Base-by-base conservation (phyloP, 805 yeast genomes). In the Yarrowia osloensis region DNA sequence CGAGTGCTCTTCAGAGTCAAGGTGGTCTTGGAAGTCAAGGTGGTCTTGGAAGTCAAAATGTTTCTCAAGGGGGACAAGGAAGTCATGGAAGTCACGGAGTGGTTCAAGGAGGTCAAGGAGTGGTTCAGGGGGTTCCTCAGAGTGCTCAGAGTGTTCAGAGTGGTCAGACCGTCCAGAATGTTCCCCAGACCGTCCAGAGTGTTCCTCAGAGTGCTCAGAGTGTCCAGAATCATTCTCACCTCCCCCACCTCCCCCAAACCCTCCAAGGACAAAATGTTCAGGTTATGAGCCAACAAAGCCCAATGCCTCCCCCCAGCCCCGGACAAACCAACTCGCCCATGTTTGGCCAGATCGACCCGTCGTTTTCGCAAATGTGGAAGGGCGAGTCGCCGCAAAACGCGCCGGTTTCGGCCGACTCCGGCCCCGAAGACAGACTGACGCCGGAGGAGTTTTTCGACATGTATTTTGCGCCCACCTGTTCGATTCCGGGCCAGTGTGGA, bases 401-500 rank as follows among this genome's bases (percentile, higher is more conserved):
- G 3, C 33, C 44, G 13, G 65, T 28, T 6, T 22, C 40, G 17
- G 54, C 52, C 8, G 66, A 61, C 42, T 61, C 66, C 13, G 66
- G 42, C 4, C 44, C 52, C 5, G 52, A 44, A 35, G 52, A 44
- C 35, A 21, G 39, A 28, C 40, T 63, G 17, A 63, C 67, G 22
- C 67, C 67, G 0, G 71, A 69, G 17, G 68, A 67, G 21, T 63
- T 71, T 15, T 68, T 68, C 54, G 74, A 72, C 63, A 65, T 77
- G 35, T 71, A 73, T 46, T 77, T 70, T 67, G 75, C 79, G 0
- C 74, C 80, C 19, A 70, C 74, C 19, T 78, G 80, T 61, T 76
- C 75, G 7, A 70, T 78, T 42, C 80, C 79, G 0, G 79, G 80
- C 21, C 75, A 75, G 63, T 78, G 80, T 62, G 71, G 74, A 21